Base-by-base conservation (phyloP, 2,329 filamentous ascomycete genomes). In the Fusarium concolor region DNA sequence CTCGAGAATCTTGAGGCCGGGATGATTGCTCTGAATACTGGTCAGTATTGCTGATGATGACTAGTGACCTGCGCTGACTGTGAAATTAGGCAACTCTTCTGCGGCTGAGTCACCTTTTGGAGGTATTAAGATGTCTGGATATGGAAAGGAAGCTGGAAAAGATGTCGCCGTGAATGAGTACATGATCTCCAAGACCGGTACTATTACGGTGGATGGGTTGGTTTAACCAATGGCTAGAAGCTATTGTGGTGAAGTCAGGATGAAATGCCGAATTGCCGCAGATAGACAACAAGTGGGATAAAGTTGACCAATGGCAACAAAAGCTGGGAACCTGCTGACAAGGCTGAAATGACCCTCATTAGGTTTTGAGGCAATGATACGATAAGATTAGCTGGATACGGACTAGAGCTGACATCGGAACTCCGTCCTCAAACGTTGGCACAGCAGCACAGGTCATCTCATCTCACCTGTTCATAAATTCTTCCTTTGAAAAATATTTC, bases 161-260 rank as follows among this genome's bases (percentile, higher is more conserved):
- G 80, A 82, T 9, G 76, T 81, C 3, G 80, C 80, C 0, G 76
- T 82, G 6, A 76, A 79, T 18, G 80, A 83, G 52, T 83, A 80
- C 24, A 73, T 82, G 22, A 75, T 82, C 17, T 79, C 79, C 0
- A 83, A 83, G 70, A 81, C 79, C 0, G 66, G 37, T 0, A 68
- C 65, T 0, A 22, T 68, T 0, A 62, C 51, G 8, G 8, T 68
- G 0, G 12, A 67, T 2, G 63, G 56, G 0, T 24, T 63, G n/a
- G 9, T 43, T 14, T 51, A 29, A 6, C 8, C 7, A 14, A 9
- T 18, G 9, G 7, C 7, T 17, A 0, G 31, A 26, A 24, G 15
- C 6, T 10, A n/a, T 11, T 10, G 4, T 11, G 6, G 7, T n/a
- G n/a, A 11, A 15, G n/a, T 0, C 42, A 10, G 9, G 17, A 12